phyloP scores from a whole-genome alignment of 129 eudicot species.

The Logfia minima region DNA sequence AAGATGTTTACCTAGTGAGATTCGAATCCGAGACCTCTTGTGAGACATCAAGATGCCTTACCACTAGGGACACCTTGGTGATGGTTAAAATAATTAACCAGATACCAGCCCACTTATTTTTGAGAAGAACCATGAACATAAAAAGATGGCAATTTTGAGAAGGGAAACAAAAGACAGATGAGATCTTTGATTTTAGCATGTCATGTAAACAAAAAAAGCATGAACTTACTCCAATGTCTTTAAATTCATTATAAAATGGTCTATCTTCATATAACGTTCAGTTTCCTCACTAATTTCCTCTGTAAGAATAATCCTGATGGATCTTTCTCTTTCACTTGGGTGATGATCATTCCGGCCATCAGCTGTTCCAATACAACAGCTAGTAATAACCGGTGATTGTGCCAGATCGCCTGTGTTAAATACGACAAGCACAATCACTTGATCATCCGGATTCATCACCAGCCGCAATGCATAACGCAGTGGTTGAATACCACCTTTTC shows the following conservation, averaged over 20 bases:
- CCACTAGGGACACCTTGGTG: too few relatives aligned
- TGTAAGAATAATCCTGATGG: constrained; percentile 23
- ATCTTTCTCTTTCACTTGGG: constrained; percentile 27
- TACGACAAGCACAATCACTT: constrained; percentile 45
- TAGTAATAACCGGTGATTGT: constrained; percentile 30
- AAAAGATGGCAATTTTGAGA: too few relatives aligned
- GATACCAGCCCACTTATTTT: too few relatives aligned
- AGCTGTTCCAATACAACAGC: constrained; percentile 36
- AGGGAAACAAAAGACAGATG: too few relatives aligned
- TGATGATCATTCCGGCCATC: constrained; percentile 29
- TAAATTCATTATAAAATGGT: constrained; percentile 40
- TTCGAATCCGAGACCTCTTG: too few relatives aligned
- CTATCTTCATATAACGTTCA: constrained; percentile 28
- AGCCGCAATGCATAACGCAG: constrained; percentile 34
- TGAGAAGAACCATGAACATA: too few relatives aligned
- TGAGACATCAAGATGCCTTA: too few relatives aligned
- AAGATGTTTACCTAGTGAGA: too few relatives aligned
- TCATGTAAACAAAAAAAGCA: not conserved
- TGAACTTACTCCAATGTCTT: constrained; percentile 37
- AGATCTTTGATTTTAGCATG: too few relatives aligned
- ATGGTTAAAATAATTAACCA: too few relatives aligned
- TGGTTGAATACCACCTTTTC: constrained; percentile 31
- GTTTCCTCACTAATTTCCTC: constrained; percentile 42
- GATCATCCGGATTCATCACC: constrained; percentile 31
- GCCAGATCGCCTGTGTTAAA: constrained; percentile 23